Evolutionary conservation across 2,329 filamentous ascomycete genomes (phyloP).

Genomic region (Cladosporium sp.): DNA sequence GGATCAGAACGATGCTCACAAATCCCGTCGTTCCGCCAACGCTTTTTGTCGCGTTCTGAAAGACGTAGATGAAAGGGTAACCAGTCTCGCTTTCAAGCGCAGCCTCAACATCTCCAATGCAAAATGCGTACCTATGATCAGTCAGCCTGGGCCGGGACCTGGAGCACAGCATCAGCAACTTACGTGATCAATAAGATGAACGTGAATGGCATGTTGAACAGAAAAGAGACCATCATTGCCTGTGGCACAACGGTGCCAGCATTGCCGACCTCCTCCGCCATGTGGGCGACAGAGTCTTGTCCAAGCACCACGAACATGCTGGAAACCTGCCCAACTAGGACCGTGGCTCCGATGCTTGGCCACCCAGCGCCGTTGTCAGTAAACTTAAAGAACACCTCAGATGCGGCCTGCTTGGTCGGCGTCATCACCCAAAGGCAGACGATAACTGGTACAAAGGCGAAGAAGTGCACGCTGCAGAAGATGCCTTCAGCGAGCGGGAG

Average conservation of each 20-base stretch:
- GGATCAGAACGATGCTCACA: conserved; percentile 29
- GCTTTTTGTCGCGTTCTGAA: conserved; percentile 29
- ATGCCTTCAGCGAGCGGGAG: conserved; percentile 30
- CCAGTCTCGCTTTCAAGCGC: conserved; percentile 21
- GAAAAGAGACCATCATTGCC: conserved; percentile 39
- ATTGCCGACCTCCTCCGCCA: conserved; percentile 42
- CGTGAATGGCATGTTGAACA: conserved; percentile 29
- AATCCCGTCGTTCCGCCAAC: conserved; percentile 11
- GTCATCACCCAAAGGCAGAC: conserved; percentile 28
- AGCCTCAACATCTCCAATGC: conserved; percentile 31
- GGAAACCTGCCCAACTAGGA: conserved; percentile 34
- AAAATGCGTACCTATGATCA: conserved; percentile 28
- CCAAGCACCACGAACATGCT: conserved; percentile 26
- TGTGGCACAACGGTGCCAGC: conserved; percentile 38
- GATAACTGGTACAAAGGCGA: conserved; percentile 31
- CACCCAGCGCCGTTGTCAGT: conserved; percentile 36
- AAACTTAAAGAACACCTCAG: conserved; percentile 32
- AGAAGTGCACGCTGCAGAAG: conserved; percentile 29
- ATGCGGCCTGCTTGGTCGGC: conserved; percentile 16
- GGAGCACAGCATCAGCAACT: background rate
- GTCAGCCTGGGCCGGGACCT: background rate
- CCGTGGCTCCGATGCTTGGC: conserved; percentile 32
- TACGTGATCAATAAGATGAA: conserved; percentile 27
- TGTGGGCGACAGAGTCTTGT: conserved; percentile 38
- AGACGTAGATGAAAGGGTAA: conserved; percentile 33